phyloP scores from a whole-genome alignment of 371 early-diverging fungal species.

The Sporodiniella umbellata region DNA sequence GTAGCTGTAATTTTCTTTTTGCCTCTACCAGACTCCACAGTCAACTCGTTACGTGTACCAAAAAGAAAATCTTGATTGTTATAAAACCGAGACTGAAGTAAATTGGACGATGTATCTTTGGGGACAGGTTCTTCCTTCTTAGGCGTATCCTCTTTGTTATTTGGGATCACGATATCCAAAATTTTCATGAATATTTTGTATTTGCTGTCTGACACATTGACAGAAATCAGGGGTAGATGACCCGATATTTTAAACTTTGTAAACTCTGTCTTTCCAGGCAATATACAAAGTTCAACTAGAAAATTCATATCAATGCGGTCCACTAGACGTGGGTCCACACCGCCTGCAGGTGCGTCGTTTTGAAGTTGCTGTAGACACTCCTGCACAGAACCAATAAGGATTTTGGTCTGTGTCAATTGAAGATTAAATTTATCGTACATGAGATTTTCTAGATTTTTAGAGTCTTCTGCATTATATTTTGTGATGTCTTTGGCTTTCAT shows the following conservation, averaged over 20 bases:
- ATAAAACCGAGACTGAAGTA: slow-evolving; percentile 24
- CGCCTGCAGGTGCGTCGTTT: slow-evolving; percentile 8
- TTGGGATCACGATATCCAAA: slow-evolving; percentile 58
- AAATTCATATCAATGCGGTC: slow-evolving; percentile 74
- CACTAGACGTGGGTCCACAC: slow-evolving; percentile 55
- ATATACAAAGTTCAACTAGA: slow-evolving; percentile 67
- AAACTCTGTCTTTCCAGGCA: slow-evolving; percentile 66
- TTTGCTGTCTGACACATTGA: slow-evolving; percentile 80
- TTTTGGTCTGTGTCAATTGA: slow-evolving; percentile 61
- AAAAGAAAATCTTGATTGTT: slow-evolving; percentile 13
- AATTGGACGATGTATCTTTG: background rate
- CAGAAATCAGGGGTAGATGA: slow-evolving; percentile 66
- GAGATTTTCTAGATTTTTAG: slow-evolving; percentile 55
- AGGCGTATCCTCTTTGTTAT: slow-evolving; percentile 18
- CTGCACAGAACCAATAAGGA: slow-evolving; percentile 63
- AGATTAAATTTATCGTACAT: slow-evolving; percentile 84
- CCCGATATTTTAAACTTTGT: slow-evolving; percentile 70
- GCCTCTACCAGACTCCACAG: too few species aligned
- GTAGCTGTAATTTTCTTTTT: slow-evolving; percentile 29
- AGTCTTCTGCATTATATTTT: slow-evolving; percentile 50
- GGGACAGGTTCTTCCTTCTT: background rate
- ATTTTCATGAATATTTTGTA: slow-evolving; percentile 79
- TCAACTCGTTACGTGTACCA: too few species aligned
- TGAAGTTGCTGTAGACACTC: slow-evolving; percentile 68
- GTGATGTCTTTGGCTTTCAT: slow-evolving; percentile 54